Conservation (phyloP, 1,139 yeast species). For the Blastobotrys apis region DNA sequence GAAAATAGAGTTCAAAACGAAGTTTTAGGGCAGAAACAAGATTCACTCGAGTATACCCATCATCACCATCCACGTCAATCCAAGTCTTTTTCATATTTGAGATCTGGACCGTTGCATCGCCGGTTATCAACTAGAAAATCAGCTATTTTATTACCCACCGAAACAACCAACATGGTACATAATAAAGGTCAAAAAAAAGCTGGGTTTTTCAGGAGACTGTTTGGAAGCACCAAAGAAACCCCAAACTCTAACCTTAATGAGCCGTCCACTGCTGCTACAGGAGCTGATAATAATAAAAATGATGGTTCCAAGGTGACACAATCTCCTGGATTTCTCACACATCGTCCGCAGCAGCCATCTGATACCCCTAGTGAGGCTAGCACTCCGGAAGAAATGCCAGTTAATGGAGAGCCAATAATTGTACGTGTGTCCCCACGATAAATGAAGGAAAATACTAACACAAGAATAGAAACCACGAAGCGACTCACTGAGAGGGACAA, state of each 20-base stretch:
- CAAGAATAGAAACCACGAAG: conserved; percentile 1
- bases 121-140: neutral
- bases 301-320: too few species aligned
- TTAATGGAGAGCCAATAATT: neutral
- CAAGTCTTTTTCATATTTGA: neutral
- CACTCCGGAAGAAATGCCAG: neutral
- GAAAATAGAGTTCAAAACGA: too few species aligned
- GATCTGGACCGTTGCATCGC: neutral
- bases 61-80: neutral
- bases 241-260: neutral
- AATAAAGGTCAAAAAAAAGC: conserved; percentile 1
- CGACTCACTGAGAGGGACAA: conserved; percentile 7
- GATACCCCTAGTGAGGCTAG: too few species aligned
- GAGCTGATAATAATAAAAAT: too few species aligned
- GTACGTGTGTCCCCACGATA: too few species aligned
- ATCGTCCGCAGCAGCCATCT: too few species aligned
- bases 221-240: conserved; percentile 5
- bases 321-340: too few species aligned
- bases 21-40: too few species aligned
- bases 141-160: neutral
- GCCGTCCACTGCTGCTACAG: neutral
- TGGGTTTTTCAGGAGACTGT: conserved; percentile 14
- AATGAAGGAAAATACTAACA: too few species aligned
- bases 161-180: neutral
- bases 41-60: too few species aligned